Evolutionary conservation across 1,284 basidiomycete species (phyloP).

Genomic region (Meripilus lineatus): DNA sequence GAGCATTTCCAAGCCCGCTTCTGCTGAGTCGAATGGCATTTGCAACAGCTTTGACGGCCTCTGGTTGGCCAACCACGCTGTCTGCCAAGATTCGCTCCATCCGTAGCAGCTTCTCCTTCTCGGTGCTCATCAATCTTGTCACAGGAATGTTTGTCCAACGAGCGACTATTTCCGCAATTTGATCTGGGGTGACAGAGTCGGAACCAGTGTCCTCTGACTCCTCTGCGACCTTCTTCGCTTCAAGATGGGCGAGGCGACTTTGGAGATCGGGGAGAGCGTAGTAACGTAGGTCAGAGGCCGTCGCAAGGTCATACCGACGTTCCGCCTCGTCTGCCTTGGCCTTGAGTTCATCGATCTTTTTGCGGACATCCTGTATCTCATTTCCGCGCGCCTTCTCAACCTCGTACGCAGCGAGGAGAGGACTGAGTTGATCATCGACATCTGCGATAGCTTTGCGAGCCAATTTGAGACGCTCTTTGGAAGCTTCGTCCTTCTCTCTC

Average conservation of each 20-base stretch:
- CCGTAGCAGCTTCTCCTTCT: slow-evolving; percentile 84
- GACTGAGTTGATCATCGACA: slow-evolving; percentile 87
- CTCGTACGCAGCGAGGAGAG: slow-evolving; percentile 87
- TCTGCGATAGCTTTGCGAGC: slow-evolving; percentile 82
- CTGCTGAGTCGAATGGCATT: slow-evolving; percentile 90
- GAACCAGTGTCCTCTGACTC: slow-evolving; percentile 42
- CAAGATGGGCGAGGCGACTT: slow-evolving; percentile 65
- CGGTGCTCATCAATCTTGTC: slow-evolving; percentile 82
- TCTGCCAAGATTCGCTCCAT: slow-evolving; percentile 67
- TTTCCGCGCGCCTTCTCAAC: slow-evolving; percentile 86
- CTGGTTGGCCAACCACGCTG: slow-evolving; percentile 84
- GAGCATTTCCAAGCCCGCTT: slow-evolving; percentile 81
- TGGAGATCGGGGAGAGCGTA: slow-evolving; percentile 94
- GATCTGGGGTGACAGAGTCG: slow-evolving; percentile 84
- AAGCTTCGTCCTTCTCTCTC: slow-evolving; percentile 88
- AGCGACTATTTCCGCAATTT: slow-evolving; percentile 88
- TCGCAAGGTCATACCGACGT: slow-evolving; percentile 78
- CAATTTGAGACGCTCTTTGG: slow-evolving; percentile 79
- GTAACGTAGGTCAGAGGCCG: slow-evolving; percentile 89
- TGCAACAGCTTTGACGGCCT: slow-evolving; percentile 85
- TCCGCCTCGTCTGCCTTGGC: slow-evolving; percentile 95
- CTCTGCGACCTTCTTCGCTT: slow-evolving; percentile 72
- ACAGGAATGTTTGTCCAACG: slow-evolving; percentile 93
- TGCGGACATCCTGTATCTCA: slow-evolving; percentile 77
- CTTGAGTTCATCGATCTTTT: slow-evolving; percentile 88